Percentiles rank a stretch among this genome's conserved stretches.
Evolutionary conservation across 2,329 filamentous ascomycete species (phyloP).

Genomic region (Lojkania enalia): DNA sequence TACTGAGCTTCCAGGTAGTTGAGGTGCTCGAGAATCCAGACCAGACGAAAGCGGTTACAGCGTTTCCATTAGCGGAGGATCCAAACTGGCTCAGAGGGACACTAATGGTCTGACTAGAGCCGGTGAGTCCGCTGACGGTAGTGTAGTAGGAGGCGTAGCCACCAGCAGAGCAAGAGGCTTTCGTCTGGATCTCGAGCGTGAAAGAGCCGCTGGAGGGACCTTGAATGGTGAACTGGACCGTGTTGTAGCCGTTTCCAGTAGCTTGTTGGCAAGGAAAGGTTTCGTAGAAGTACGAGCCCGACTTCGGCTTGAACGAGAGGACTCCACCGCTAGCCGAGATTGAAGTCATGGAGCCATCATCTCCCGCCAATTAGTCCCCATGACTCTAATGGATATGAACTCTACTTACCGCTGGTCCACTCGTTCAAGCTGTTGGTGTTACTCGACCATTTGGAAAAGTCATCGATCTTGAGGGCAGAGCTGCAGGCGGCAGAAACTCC

Average conservation of each 20-base stretch:
- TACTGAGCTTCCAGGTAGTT: slow-evolving; percentile 54
- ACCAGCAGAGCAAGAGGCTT: slow-evolving; percentile 48
- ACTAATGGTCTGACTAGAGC: slow-evolving; percentile 54
- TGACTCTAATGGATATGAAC: background rate
- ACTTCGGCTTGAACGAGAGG: slow-evolving; percentile 56
- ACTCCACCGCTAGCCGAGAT: slow-evolving; percentile 49
- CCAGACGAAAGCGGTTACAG: slow-evolving; percentile 53
- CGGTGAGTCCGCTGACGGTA: slow-evolving; percentile 53
- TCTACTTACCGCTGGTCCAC: slow-evolving; percentile 41
- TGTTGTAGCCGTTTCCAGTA: slow-evolving; percentile 51
- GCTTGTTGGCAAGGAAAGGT: slow-evolving; percentile 55
- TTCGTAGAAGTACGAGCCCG: slow-evolving; percentile 59
- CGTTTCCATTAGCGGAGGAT: slow-evolving; percentile 55
- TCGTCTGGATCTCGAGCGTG: slow-evolving; percentile 54
- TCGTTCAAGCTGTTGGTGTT: slow-evolving; percentile 41
- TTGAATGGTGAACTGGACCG: slow-evolving; percentile 54
- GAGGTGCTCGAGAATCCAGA: slow-evolving; percentile 45
- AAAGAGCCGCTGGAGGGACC: slow-evolving; percentile 48
- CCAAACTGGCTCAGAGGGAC: slow-evolving; percentile 56
- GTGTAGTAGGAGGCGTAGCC: slow-evolving; percentile 51
- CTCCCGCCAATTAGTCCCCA: slow-evolving; percentile 35
- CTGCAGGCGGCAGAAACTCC: slow-evolving; percentile 41
- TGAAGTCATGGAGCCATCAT: slow-evolving; percentile 55
- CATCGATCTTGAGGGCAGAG: slow-evolving; percentile 41
- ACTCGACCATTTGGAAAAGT: slow-evolving; percentile 43